These are phyloP conservation scores for Backusella tarrabulga DNA, from an alignment of 192 early-diverging fungal genomes.

Conservation along the genomic window DNA sequence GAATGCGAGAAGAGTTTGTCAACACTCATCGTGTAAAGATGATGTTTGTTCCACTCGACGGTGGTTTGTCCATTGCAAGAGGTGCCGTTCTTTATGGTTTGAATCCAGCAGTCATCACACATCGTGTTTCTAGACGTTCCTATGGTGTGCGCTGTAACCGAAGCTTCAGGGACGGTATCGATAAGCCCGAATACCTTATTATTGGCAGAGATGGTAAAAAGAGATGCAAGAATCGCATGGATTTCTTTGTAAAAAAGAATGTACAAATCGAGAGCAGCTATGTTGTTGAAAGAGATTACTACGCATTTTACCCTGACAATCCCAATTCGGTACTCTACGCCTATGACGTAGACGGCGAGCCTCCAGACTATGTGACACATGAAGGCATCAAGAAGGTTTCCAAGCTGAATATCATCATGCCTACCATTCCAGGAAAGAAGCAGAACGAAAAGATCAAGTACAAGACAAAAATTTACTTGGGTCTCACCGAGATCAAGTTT, in stretches of 20 bases:
- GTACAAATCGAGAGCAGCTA: slow-evolving; percentile 31
- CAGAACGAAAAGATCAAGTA: slow-evolving; percentile 38
- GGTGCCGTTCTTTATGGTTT: slow-evolving; percentile 55
- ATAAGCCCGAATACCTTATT: slow-evolving; percentile 44
- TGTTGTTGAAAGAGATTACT: slow-evolving; percentile 40
- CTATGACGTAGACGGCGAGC: slow-evolving; percentile 33
- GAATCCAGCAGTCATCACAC: slow-evolving; percentile 46
- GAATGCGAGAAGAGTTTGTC: slow-evolving; percentile 45
- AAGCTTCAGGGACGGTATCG: slow-evolving; percentile 49
- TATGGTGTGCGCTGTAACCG: slow-evolving; percentile 50
- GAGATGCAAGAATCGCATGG: slow-evolving; percentile 49
- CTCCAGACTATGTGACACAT: slow-evolving; percentile 34
- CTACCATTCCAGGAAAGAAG: slow-evolving; percentile 33
- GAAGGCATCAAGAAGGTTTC: slow-evolving; percentile 38
- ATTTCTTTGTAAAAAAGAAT: slow-evolving; percentile 41
- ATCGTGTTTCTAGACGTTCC: slow-evolving; percentile 50
- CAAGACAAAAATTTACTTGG: slow-evolving; percentile 41
- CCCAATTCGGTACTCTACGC: slow-evolving; percentile 41
- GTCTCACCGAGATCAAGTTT: slow-evolving; percentile 37
- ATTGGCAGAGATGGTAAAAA: slow-evolving; percentile 44
- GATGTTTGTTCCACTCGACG: slow-evolving; percentile 51
- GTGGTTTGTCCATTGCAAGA: slow-evolving; percentile 50
- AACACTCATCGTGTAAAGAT: slow-evolving; percentile 37
- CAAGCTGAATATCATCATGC: slow-evolving; percentile 42
- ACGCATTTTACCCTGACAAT: slow-evolving; percentile 43